Conservation (phyloP, 73 alveolate species). For the Paramecium sonneborni region DNA sequence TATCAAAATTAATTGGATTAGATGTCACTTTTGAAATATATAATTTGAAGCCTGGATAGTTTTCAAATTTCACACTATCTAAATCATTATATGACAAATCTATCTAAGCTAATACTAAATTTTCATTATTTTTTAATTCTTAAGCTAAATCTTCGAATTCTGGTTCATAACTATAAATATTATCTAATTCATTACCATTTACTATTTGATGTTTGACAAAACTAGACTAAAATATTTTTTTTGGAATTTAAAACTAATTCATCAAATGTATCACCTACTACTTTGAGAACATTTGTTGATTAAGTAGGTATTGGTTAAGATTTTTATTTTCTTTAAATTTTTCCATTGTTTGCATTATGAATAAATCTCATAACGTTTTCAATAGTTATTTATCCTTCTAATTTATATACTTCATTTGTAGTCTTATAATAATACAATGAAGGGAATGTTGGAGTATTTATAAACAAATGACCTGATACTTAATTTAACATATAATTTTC, state of each 20-base stretch:
- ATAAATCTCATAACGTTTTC: slow-evolving; percentile 50
- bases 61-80: not conserved
- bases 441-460: not conserved
- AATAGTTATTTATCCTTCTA: not conserved
- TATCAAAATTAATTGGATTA: not conserved
- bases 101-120: not conserved
- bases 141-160: slow-evolving; percentile 51
- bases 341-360: slow-evolving; percentile 13
- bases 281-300: not conserved
- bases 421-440: not conserved
- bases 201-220: not conserved
- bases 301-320: slow-evolving; percentile 20
- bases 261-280: slow-evolving; percentile 25
- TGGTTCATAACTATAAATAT: not conserved
- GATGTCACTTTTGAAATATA: not conserved
- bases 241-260: not conserved
- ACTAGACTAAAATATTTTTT: not conserved
- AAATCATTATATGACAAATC: slow-evolving; percentile 24
- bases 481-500: not conserved
- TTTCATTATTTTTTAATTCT: not conserved
- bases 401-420: not conserved
- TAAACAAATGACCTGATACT: not conserved
- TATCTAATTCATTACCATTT: not conserved
- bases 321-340: not conserved
- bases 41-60: not conserved